These are phyloP conservation scores for Yamadazyma aaseri DNA, from an alignment of 1,139 yeast species.

Conservation along the genomic window DNA sequence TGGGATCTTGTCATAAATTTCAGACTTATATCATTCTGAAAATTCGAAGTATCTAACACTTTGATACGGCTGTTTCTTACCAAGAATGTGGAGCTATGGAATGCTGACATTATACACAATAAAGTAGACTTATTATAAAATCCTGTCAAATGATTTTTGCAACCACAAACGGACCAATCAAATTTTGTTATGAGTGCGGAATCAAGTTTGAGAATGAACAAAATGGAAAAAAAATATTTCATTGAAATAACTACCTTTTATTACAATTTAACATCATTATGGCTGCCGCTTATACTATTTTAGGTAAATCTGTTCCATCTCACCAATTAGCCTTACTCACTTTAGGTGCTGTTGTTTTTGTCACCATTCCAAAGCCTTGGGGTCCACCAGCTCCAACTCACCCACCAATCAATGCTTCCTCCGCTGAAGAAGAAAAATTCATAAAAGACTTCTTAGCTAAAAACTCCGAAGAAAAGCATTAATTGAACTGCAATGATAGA, in stretches of 20 bases:
- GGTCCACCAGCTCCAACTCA: conserved; percentile 54
- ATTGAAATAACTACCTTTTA: background rate
- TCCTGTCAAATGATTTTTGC: conserved; percentile 14
- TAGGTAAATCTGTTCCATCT: conserved; percentile 76
- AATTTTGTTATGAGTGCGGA: conserved; percentile 3
- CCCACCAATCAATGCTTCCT: conserved; percentile 72
- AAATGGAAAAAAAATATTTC: conserved; percentile 1
- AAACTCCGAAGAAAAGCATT: conserved; percentile 36
- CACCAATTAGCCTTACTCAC: conserved; percentile 73
- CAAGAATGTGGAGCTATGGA: conserved; percentile 7
- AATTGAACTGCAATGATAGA: too few species aligned
- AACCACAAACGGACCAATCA: conserved; percentile 16
- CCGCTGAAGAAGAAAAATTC: conserved; percentile 89
- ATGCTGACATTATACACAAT: background rate
- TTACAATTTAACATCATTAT: conserved; percentile 27
- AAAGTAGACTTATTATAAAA: too few species aligned
- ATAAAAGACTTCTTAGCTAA: conserved; percentile 43
- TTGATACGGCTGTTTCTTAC: conserved; percentile 1
- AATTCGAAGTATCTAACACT: background rate
- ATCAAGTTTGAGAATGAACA: conserved; percentile 2
- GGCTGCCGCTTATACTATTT: conserved; percentile 80
- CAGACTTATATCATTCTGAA: background rate
- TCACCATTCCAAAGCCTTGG: conserved; percentile 74
- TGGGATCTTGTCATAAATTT: too few species aligned
- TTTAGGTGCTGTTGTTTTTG: conserved; percentile 56